A percentile compares a stretch with the other conserved stretches of the same genome.
phyloP scores from a whole-genome alignment of 2,329 filamentous ascomycete species.

The Venturia effusa region DNA sequence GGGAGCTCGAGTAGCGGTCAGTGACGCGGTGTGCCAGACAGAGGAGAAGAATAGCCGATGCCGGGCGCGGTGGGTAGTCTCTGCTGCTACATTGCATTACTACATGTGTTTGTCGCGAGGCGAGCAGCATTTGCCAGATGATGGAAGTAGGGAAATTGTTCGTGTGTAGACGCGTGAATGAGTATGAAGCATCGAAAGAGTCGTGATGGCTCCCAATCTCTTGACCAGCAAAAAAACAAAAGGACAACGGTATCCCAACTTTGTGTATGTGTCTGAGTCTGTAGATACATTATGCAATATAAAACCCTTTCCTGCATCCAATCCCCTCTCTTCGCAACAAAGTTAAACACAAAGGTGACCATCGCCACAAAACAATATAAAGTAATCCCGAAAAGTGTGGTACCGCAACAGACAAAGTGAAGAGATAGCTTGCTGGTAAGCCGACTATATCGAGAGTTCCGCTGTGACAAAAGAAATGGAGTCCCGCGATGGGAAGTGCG shows the following conservation, averaged over 20 bases:
- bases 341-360: not conserved
- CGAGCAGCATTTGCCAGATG: not conserved
- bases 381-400: not conserved
- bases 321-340: not conserved
- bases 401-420: conserved; percentile 5
- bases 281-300: conserved; percentile 5
- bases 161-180: not conserved
- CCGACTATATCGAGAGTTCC: not conserved
- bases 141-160: not conserved
- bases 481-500: not conserved
- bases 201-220: not conserved
- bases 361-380: not conserved
- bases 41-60: not conserved
- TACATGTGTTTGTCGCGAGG: not conserved
- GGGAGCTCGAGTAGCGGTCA: not conserved
- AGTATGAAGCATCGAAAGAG: not conserved
- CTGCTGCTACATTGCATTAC: too few species aligned
- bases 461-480: conserved; percentile 1
- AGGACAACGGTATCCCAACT: not conserved
- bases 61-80: too few species aligned
- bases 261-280: not conserved
- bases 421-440: not conserved
- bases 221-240: not conserved
- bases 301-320: not conserved
- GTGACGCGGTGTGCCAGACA: too few species aligned